A percentile compares a stretch with the other conserved stretches of the same genome.
Evolutionary conservation across 2,329 filamentous ascomycete genomes (phyloP).

Genomic region (Fusarium illudens): DNA sequence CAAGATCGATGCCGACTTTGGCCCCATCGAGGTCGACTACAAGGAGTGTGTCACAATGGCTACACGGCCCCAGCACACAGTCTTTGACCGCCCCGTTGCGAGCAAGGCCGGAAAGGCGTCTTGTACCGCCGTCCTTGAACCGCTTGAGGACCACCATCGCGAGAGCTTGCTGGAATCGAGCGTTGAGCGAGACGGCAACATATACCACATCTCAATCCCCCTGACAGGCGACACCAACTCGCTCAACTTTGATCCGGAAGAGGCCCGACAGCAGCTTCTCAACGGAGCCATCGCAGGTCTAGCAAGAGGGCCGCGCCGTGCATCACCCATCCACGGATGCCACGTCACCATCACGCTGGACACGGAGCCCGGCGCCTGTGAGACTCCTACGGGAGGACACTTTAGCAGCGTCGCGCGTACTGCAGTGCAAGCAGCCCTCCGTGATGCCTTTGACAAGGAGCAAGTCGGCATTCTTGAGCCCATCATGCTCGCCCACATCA

Average conservation of each 20-base stretch:
- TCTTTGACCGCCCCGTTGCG: constrained; percentile 82
- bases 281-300: constrained; percentile 86
- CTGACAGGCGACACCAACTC: constrained; percentile 58
- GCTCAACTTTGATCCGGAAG: constrained; percentile 59
- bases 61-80: constrained; percentile 64
- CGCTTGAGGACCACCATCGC: constrained; percentile 57
- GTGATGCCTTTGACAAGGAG: constrained; percentile 62
- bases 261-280: constrained; percentile 68
- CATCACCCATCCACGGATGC: constrained; percentile 81
- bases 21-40: constrained; percentile 94
- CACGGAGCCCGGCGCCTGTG: constrained; percentile 60
- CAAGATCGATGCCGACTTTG: constrained; percentile 86
- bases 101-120: constrained; percentile 81
- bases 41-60: constrained; percentile 77
- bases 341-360: constrained; percentile 76
- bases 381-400: constrained; percentile 72
- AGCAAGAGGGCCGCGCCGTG: constrained; percentile 82
- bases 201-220: constrained; percentile 64
- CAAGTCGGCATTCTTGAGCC: constrained; percentile 83
- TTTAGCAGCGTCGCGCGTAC: constrained; percentile 68
- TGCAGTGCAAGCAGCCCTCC: constrained; percentile 75
- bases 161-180: constrained; percentile 52
- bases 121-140: constrained; percentile 74
- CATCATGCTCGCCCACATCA: constrained; percentile 89
- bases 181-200: constrained; percentile 74